Evolutionary conservation across 2,329 filamentous ascomycete genomes (phyloP), one percentile per base, ranked within the genome.

Genomic region (Cryphonectria carpinicola): DNA sequence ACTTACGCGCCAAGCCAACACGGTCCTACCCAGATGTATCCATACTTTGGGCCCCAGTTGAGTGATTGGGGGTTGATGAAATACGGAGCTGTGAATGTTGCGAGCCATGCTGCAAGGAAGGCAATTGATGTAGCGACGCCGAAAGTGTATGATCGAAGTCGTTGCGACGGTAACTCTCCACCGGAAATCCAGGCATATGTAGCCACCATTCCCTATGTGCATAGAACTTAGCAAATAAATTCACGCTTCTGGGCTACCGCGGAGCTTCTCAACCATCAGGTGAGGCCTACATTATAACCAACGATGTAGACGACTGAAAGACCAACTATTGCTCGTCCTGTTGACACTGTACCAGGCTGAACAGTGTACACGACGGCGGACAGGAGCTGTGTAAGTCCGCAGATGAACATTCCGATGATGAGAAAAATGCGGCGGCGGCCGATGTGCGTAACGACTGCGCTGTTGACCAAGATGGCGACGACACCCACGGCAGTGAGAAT

Each of bases 181-280:
- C 85, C 86, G 0, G 83, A 84, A 0, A 89, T 79, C 86, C 87
- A 89, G 0, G 87, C 85, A 74, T 88, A 89, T 0, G 85, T 84
- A 1, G 84, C 79, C 10, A 88, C 83, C 80, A 87, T 82, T 66
- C 84, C 78, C 75, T 78, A 28, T 74, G 69, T 69, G n/a, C 61
- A 46, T 7, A 28, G 22, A 19, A 14, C 1, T 64, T 32, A 46
- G 39, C 35, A 22, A 11, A 4, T 32, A 4, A 1, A 14, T 22
- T 2, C 35, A 22, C 35, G 39, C 11, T 4, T 32, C 2, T 6
- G 32, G 25, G 19, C 2, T 25, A 17, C 28, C 58, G 14, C n/a
- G 4, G 10, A n/a, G 28, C 32, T 19, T 10, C 17, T 41, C 7
- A 14, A 1, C 1, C 5, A 8, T 11, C 0, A 11, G 14, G 19